Conservation (phyloP, 305 asterid genomes). For the Lippia alba region DNA sequence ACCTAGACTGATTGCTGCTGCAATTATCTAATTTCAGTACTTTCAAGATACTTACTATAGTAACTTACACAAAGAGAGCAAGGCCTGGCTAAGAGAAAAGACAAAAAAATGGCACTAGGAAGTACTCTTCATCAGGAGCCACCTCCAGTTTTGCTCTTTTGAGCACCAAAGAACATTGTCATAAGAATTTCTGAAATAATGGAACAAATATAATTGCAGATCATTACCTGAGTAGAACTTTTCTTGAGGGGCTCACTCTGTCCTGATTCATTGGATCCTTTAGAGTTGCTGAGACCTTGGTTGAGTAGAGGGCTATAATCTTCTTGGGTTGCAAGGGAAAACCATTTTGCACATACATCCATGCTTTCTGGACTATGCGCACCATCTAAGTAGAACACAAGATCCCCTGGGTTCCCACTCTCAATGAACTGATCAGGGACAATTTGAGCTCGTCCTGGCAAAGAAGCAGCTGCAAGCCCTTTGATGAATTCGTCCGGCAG, state of each 20-base stretch:
- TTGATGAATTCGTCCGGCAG: conserved; percentile 84
- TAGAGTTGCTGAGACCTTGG: conserved; percentile 36
- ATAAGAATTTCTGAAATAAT: not conserved
- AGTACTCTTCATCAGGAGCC: not conserved
- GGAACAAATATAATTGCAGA: conserved; percentile 17
- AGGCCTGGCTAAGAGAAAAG: not conserved
- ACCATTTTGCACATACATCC: conserved; percentile 99
- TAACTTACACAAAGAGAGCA: too few species aligned
- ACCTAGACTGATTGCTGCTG: not conserved
- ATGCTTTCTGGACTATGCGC: conserved; percentile 99
- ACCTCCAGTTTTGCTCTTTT: not conserved
- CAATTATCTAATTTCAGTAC: conserved; percentile 18
- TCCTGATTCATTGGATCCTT: conserved; percentile 39
- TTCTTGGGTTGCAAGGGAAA: conserved; percentile 67
- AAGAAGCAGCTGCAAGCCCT: conserved; percentile 76
- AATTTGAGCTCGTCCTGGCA: conserved; percentile 97
- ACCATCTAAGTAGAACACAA: conserved; percentile 92
- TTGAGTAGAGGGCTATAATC: conserved; percentile 42
- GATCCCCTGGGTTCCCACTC: conserved; percentile 65
- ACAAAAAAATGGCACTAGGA: not conserved
- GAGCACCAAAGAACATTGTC: not conserved
- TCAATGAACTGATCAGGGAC: conserved; percentile 72
- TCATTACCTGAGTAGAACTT: conserved; percentile 62
- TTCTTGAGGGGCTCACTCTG: conserved; percentile 43
- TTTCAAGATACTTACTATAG: conserved; percentile 20